Evolutionary conservation across 2,329 filamentous ascomycete species (phyloP), one percentile per base, ranked within the genome.

Genomic region (Fusarium concolor): DNA sequence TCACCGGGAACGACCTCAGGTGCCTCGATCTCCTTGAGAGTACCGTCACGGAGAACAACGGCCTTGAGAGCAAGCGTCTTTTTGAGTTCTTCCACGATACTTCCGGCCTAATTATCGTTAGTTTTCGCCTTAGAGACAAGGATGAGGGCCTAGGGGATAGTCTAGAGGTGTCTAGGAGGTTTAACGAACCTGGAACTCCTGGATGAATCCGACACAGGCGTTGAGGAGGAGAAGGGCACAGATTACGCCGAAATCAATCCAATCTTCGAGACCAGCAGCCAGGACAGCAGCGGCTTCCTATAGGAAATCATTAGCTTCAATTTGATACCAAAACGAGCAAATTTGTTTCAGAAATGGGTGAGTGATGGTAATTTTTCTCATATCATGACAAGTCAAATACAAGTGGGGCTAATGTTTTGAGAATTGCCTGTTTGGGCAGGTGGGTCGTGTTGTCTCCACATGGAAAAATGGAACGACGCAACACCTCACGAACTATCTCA

Each of bases 221-320:
- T 97, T 97, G 69, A 97, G 90, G 70, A 96, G 79, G 11, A 97
- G 86, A 50, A 96, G 85, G 76, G 83, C 93, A 79, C 91, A 93
- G 72, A 97, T 97, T 76, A 97, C 93, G 85, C 92, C 93, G 76
- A 97, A 95, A 83, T 97, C 93, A 69, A 97, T 91, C 93, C 93
- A 97, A 75, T 96, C 92, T 80, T 92, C 81, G 41, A 97, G 88
- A 88, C 92, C 92, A 65, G 91, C 92, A 77, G 93, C 93, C 61
- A 96, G 86, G 76, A 94, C 84, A 72, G 91, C 91, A 65, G 92
- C 92, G 80, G 88, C 86, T 56, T 68, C 65, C 88, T 90, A 47
- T 11, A 5, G 14, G 17, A 15, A 35, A 35, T n/a, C 4, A 15
- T 58, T 33, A 35, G 18, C n/a, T 10, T 33, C 31, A 17, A 33